Percentiles rank a stretch among this genome's conserved stretches.
Conservation (phyloP, 1,284 basidiomycete species). For the Ganoderma resinaceum region DNA sequence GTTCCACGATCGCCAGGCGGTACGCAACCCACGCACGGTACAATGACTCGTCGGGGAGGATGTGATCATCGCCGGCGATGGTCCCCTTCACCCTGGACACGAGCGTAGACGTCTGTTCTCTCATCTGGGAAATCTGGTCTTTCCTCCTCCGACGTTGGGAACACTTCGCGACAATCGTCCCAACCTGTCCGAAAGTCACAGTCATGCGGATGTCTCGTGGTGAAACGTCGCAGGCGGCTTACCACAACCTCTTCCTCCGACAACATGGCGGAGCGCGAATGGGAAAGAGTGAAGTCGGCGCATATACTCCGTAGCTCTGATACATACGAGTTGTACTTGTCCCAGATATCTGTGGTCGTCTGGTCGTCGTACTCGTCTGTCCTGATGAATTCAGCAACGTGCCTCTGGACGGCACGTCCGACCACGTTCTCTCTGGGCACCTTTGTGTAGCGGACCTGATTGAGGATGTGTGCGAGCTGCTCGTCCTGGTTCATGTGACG, state of each 20-base stretch:
- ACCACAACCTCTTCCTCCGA: conserved; percentile 66
- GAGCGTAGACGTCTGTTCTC: conserved; percentile 59
- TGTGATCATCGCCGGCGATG: conserved; percentile 53
- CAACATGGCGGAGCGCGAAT: conserved; percentile 48
- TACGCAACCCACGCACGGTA: conserved; percentile 60
- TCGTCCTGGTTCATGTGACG: conserved; percentile 28
- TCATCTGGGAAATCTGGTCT: conserved; percentile 58
- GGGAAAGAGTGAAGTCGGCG: conserved; percentile 53
- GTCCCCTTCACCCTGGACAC: conserved; percentile 56
- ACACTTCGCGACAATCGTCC: conserved; percentile 67
- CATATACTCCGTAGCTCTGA: conserved; percentile 58
- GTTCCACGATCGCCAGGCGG: conserved; percentile 47
- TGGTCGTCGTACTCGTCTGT: conserved; percentile 29
- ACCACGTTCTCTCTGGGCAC: conserved; percentile 30
- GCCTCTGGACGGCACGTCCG: conserved; percentile 30
- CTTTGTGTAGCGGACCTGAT: conserved; percentile 33
- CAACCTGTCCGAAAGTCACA: conserved; percentile 39
- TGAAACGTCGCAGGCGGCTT: neutral
- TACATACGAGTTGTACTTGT: conserved; percentile 53
- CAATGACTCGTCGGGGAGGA: conserved; percentile 46
- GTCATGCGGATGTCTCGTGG: neutral
- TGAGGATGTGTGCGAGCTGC: conserved; percentile 36
- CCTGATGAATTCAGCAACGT: conserved; percentile 38
- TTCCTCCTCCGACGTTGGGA: conserved; percentile 61
- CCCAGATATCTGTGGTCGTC: conserved; percentile 37